Evolutionary conservation across 1,139 yeast genomes (phyloP), one percentile per base, ranked within the genome.

Genomic region (Taphrina communis): DNA sequence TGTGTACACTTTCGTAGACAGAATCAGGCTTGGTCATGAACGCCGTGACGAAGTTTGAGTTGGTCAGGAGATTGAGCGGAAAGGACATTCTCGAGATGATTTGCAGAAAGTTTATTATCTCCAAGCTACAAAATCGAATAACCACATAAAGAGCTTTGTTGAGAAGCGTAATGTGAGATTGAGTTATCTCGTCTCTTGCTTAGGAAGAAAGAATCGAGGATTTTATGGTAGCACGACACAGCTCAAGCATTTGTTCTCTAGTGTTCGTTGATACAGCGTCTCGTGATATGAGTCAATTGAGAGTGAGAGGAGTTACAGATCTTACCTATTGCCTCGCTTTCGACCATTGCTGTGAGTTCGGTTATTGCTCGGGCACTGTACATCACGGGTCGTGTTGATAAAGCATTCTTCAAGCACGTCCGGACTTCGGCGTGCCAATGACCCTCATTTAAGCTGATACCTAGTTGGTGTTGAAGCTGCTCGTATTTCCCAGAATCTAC

Each of bases 401-500:
- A 7, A 12, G 48, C 48, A n/a, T 44, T n/a, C 48, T n/a, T 11
- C 19, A 44, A n/a, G 19, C 8, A n/a, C 35, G 31, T n/a, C 17
- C 19, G 5, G 38, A 50, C 55, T 11, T 50, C 19, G 55, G 55
- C 35, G 19, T 50, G 19, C 55, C 55, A 50, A 35, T n/a, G 1
- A 6, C 19, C 6, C 55, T 50, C 38, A 9, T 7, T 6, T 11
- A 50, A 31, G 7, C 17, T 11, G 35, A n/a, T 21, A 12, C 35
- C 35, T 9, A 50, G 38, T 19, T 36, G 58, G 3, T 39, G 35
- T 39, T 56, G 60, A 21, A 56, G 38, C 50, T 56, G 50, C 17
- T 14, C 21, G 19, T 56, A 56, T 38, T 12, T 19, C 8, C 60
- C 60, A 31, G 60, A 56, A 2, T 19, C 50, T 19, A 41, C 6